Evolutionary conservation across 2,329 filamentous ascomycete species (phyloP), one percentile per base, ranked within the genome.

Genomic region (Pyrenophora teres): DNA sequence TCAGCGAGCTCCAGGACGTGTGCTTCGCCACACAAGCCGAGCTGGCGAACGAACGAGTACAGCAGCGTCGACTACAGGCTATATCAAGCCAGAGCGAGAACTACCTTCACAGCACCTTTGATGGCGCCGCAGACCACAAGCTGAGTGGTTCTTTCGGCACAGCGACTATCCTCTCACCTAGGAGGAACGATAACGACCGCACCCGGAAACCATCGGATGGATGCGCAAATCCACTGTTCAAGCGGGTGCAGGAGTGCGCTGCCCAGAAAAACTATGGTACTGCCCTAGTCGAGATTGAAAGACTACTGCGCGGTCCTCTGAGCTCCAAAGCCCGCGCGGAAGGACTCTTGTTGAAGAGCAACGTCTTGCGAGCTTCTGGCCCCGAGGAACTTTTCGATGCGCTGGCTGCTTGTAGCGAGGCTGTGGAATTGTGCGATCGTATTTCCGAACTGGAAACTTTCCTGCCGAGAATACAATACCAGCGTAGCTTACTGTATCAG

Each of bases 11-110:
- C 1, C 63, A 67, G 39, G 57, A 67, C 27, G 57, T 70, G 0
- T 68, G 66, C 45, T 60, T 68, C 16, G 66, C 67, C 4, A 66
- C 69, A 0, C 69, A 72, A 46, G 68, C 67, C 8, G 68, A 70
- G 19, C 40, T 71, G 15, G 65, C 71, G 42, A 72, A 72, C 16
- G 65, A 70, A 42, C 57, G 65, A 18, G 52, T 38, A 9, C 50
- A 62, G 7, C 56, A 57, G 7, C 63, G 56, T 13, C 56, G 52
- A n/a, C 40, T 54, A 12, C 46, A 57, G 6, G 30, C 44, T 6
- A 36, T n/a, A 9, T 53, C 49, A 6, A 31, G 27, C 42, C 31
- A 23, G 9, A 40, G 30, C 25, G 39, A 48, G 16, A 47, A 32
- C 6, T 37, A 21, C 21, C 40, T 23, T 12, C 38, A 15, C n/a